Percentiles rank a stretch among this genome's conserved stretches.
Evolutionary conservation across 2,329 filamentous ascomycete genomes (phyloP).

Genomic region (Penicillium sp.): DNA sequence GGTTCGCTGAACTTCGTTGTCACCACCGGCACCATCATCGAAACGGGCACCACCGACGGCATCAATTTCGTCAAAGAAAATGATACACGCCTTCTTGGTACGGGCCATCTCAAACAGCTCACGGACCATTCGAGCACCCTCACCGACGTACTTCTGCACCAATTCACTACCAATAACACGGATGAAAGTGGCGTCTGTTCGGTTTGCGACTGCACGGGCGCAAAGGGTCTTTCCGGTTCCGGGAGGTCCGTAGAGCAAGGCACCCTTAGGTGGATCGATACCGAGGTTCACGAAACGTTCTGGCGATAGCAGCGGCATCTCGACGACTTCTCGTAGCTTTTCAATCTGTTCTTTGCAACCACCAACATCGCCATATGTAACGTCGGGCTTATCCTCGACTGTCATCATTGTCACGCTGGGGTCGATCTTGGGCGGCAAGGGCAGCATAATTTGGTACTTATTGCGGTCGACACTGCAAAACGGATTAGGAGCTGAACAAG

Average conservation of each 20-base stretch:
- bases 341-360: conserved; percentile 99
- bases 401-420: conserved; percentile 99
- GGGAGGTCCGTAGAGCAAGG: conserved; percentile 91
- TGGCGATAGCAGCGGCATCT: conserved; percentile 95
- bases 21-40: conserved; percentile 92
- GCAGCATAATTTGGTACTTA: conserved; percentile 98
- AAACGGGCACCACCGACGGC: conserved; percentile 94
- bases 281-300: conserved; percentile 98
- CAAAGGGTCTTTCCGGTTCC: conserved; percentile 99
- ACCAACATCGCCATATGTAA: conserved; percentile 97
- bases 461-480: conserved; percentile 79
- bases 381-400: conserved; percentile 98
- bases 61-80: conserved; percentile 99
- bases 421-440: conserved; percentile 96
- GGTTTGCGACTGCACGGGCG: conserved; percentile 93
- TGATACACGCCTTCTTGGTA: conserved; percentile 99
- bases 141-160: conserved; percentile 98
- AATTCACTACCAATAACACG: conserved; percentile 96
- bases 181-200: conserved; percentile 98
- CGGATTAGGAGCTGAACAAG: conserved; percentile 8
- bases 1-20: conserved; percentile 96
- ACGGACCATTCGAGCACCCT: conserved; percentile 96
- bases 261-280: conserved; percentile 97
- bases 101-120: conserved; percentile 99
- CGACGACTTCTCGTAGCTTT: conserved; percentile 96